A percentile compares a stretch with the other conserved stretches of the same genome.
phyloP scores from a whole-genome alignment of 1,139 yeast species.

The Sugiyamaella grinbergsii region DNA sequence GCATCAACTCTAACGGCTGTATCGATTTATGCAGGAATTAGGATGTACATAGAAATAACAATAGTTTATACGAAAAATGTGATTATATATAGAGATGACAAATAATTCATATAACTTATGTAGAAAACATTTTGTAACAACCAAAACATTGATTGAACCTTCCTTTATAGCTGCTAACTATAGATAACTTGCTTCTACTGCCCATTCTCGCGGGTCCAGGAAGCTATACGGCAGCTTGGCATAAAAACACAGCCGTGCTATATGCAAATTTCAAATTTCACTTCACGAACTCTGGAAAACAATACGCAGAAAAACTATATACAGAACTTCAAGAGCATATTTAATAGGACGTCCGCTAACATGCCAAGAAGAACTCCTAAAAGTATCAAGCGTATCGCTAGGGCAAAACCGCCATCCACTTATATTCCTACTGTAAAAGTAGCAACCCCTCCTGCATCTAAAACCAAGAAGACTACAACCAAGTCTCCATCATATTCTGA shows the following conservation, averaged over 20 bases:
- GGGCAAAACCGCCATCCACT: slow-evolving; percentile 31
- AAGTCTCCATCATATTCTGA: slow-evolving; percentile 21
- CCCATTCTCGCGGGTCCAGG: too few relatives aligned
- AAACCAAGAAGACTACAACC: neutral
- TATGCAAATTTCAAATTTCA: slow-evolving; percentile 10
- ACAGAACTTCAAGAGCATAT: neutral
- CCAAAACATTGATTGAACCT: too few relatives aligned
- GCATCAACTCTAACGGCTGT: neutral
- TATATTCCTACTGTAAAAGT: slow-evolving; percentile 7
- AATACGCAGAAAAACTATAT: too few relatives aligned
- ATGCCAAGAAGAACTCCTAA: slow-evolving; percentile 30
- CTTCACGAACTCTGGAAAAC: slow-evolving; percentile 5
- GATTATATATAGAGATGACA: too few relatives aligned
- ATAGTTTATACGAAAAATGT: too few relatives aligned
- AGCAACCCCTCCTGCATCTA: neutral
- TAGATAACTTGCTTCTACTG: too few relatives aligned
- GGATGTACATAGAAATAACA: too few relatives aligned
- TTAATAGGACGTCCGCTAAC: neutral
- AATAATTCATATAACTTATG: too few relatives aligned
- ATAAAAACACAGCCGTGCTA: neutral
- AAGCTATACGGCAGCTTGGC: too few relatives aligned
- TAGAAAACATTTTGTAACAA: too few relatives aligned
- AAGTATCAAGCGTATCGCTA: slow-evolving; percentile 29
- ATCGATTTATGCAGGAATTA: too few relatives aligned
- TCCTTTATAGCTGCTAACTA: too few relatives aligned